These are phyloP conservation scores for Phytophthora idaei DNA, from an alignment of 352 stramenopile species.

Conservation along the genomic window DNA sequence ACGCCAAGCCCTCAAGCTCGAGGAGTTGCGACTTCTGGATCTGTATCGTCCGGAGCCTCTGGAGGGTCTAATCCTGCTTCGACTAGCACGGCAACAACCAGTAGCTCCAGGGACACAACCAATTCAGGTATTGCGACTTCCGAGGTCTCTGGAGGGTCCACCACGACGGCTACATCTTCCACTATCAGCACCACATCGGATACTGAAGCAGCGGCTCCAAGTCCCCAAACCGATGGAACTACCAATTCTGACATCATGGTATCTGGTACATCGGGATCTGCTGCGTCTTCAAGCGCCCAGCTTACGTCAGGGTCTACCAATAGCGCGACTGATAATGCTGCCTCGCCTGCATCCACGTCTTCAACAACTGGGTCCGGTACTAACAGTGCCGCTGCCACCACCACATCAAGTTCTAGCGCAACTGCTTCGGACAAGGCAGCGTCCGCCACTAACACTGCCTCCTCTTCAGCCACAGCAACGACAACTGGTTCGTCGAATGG, in stretches of 20 bases:
- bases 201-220: too few species aligned
- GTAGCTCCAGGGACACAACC: not conserved
- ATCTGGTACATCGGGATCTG: not conserved
- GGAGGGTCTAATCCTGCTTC: not conserved
- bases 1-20: conserved; percentile 3
- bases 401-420: not conserved
- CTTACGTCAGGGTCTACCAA: not conserved
- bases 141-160: too few species aligned
- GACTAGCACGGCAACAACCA: too few species aligned
- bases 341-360: too few species aligned
- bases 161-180: too few species aligned
- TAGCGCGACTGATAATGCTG: too few species aligned
- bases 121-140: not conserved
- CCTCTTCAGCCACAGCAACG: not conserved
- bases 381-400: not conserved
- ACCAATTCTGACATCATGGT: not conserved
- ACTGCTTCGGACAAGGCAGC: not conserved
- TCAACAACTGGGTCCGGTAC: too few species aligned
- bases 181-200: too few species aligned
- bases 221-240: not conserved
- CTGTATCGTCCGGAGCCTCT: not conserved
- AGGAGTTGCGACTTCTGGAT: too few species aligned
- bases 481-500: not conserved
- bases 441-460: too few species aligned
- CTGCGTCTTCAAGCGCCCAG: not conserved